Base-by-base conservation (phyloP, 1,284 basidiomycete species). In the Cutaneotrichosporon cyanovorans region DNA sequence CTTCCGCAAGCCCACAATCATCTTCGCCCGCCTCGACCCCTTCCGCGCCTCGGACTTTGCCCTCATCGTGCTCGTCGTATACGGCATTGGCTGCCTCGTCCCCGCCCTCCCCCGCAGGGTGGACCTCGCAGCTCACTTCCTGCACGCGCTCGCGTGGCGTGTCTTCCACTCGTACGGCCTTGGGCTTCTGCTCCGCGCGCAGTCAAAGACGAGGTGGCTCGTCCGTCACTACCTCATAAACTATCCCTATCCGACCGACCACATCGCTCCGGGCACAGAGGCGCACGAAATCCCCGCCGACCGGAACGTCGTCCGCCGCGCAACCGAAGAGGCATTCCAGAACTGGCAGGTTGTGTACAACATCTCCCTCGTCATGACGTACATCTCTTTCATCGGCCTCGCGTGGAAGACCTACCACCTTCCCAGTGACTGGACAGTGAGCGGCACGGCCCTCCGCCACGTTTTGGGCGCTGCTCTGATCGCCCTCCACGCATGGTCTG, bases 281-380 rank as follows among this genome's bases (percentile, higher is more conserved):
- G 92, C 97, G 65, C 51, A 40, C 33, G 54, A 45, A 10, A 43
- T 48, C 3, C 52, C 40, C 11, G 59, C 59, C 22, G 59, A 60
- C 23, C 62, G 68, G 44, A 58, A 60, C 40, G 64, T 71, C 31
- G 75, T 80, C 42, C 70, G 79, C 65, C 80, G 82, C 42, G 90
- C 91, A 0, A 80, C 92, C 11, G 78, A 83, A 40, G 93, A 97
- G 66, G 88, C 92, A 0, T 98, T 97, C 62, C 76, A 78, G 28
- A 93, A 93, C 68, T 98, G 92, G 91, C 97, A 97, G 72, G 78
- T 78, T 6, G 78, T 87, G 31, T 97, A 93, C 71, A 97, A 97
- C 69, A 73, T 91, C 66, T 89, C 85, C 64, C 77, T 93, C 73
- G 84, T 84, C 65, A 95, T 97, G 89, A 92, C 85, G 8, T 96